Conservation (phyloP, 495 filamentous ascomycete genomes). For the Polyplosphaeria fusca region DNA sequence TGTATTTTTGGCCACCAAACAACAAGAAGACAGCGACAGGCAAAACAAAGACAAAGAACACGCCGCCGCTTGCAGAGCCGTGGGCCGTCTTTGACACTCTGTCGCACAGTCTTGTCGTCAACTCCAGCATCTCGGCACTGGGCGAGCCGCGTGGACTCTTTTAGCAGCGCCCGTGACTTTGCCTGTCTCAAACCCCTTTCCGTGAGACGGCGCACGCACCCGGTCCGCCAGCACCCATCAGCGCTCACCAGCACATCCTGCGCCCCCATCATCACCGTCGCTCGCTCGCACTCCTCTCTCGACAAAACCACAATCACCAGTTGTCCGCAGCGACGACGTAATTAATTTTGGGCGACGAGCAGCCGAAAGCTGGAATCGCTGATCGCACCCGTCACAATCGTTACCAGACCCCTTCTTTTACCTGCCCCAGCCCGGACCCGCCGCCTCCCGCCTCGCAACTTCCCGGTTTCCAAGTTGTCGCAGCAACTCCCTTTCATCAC, state of each 20-base stretch:
- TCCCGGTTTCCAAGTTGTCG: conserved; percentile 23
- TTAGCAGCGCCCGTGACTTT: conserved; percentile 31
- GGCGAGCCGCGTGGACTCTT: conserved; percentile 18
- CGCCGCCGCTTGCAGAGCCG: background rate
- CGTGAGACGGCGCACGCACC: conserved; percentile 12
- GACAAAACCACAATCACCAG: no score
- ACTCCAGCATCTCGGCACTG: background rate
- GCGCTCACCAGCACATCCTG: background rate
- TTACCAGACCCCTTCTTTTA: no score
- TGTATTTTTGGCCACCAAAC: background rate
- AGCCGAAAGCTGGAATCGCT: conserved; percentile 27
- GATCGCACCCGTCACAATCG: conserved; percentile 1
- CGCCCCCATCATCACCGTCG: no score
- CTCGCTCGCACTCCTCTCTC: no score
- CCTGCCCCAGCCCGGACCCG: conserved; percentile 9
- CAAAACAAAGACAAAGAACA: background rate
- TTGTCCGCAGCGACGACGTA: background rate
- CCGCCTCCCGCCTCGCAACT: conserved; percentile 7
- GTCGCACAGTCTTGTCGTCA: conserved; percentile 6
- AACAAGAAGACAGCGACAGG: background rate
- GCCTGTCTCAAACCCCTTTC: conserved; percentile 32
- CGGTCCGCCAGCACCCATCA: background rate
- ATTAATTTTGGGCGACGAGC: conserved; percentile 10
- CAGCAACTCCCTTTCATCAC: conserved; percentile 14
- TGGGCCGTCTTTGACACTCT: background rate